Percentiles rank a stretch among this genome's conserved stretches.
Conservation (phyloP, 192 early-diverging fungal genomes). For the Coemansia sp. region DNA sequence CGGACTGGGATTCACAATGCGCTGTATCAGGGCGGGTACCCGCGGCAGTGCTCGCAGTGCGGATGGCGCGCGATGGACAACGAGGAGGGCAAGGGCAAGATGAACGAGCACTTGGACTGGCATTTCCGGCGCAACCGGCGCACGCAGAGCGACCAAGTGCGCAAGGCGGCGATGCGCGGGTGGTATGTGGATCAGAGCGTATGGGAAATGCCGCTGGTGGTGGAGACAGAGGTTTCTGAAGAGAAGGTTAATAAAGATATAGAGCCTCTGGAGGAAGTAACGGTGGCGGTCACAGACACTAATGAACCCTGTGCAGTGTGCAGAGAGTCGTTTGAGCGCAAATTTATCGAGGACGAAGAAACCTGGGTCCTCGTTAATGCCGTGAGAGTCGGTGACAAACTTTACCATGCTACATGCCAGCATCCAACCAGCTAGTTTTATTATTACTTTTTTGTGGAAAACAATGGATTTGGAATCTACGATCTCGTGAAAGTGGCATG, state of each 20-base stretch:
- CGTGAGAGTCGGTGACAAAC: constrained; percentile 54
- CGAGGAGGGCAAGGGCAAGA: constrained; percentile 66
- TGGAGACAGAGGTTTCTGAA: constrained; percentile 7
- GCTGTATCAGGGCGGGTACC: constrained; percentile 70
- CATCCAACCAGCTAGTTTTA: not conserved
- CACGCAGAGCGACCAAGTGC: constrained; percentile 73
- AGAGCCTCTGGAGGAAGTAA: constrained; percentile 32
- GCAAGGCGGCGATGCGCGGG: constrained; percentile 77
- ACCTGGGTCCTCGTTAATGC: constrained; percentile 76
- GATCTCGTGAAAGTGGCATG: too few relatives aligned
- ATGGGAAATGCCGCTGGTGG: constrained; percentile 39
- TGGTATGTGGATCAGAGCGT: constrained; percentile 76
- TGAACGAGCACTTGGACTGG: constrained; percentile 89
- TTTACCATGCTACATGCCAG: constrained; percentile 52
- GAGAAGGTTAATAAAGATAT: not conserved
- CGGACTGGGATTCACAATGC: constrained; percentile 61
- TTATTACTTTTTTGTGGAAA: not conserved
- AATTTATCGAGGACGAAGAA: constrained; percentile 77
- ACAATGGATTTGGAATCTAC: not conserved
- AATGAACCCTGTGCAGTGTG: constrained; percentile 71
- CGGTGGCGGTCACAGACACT: constrained; percentile 50
- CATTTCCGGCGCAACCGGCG: constrained; percentile 95
- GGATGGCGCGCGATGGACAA: constrained; percentile 75
- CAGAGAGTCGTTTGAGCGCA: constrained; percentile 69
- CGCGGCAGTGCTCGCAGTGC: constrained; percentile 91